Evolutionary conservation across 2,329 filamentous ascomycete genomes (phyloP).

Genomic region (Pezicula carpinea): DNA sequence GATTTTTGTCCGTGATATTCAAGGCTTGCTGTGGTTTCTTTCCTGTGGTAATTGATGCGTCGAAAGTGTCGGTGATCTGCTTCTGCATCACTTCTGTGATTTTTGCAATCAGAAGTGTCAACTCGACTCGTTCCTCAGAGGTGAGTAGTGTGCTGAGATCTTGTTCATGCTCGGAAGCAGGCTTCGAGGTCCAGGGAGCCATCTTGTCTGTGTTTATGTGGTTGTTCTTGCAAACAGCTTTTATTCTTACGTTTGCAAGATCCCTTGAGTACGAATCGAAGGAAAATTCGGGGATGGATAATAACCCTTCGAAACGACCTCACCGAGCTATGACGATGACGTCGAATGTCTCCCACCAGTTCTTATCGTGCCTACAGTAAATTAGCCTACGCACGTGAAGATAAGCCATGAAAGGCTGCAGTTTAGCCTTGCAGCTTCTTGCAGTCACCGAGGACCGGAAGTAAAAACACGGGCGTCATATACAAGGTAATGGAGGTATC

Average conservation of each 20-base stretch:
- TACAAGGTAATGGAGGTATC: too few relatives aligned
- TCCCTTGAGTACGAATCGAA: too few relatives aligned
- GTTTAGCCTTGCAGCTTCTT: too few relatives aligned
- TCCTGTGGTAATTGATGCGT: slow-evolving; percentile 26
- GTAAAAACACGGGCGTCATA: too few relatives aligned
- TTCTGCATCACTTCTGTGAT: slow-evolving; percentile 52
- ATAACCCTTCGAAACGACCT: too few relatives aligned
- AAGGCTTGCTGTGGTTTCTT: slow-evolving; percentile 24
- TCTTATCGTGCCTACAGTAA: too few relatives aligned
- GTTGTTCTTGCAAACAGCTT: background rate
- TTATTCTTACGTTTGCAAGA: background rate
- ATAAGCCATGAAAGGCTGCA: too few relatives aligned
- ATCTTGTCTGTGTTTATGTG: slow-evolving; percentile 11
- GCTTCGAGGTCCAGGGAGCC: slow-evolving; percentile 13
- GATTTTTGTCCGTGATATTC: slow-evolving; percentile 32
- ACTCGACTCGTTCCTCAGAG: slow-evolving; percentile 33
- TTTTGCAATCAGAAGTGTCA: slow-evolving; percentile 45
- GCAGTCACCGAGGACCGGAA: too few relatives aligned
- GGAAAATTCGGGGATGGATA: too few relatives aligned
- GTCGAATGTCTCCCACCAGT: too few relatives aligned
- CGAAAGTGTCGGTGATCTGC: slow-evolving; percentile 48
- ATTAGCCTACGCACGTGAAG: too few relatives aligned
- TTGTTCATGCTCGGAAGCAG: slow-evolving; percentile 15
- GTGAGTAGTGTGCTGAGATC: slow-evolving; percentile 26
- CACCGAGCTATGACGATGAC: too few relatives aligned